Conservation (phyloP, 345 rosid genomes). For the Kernera saxatilis region DNA sequence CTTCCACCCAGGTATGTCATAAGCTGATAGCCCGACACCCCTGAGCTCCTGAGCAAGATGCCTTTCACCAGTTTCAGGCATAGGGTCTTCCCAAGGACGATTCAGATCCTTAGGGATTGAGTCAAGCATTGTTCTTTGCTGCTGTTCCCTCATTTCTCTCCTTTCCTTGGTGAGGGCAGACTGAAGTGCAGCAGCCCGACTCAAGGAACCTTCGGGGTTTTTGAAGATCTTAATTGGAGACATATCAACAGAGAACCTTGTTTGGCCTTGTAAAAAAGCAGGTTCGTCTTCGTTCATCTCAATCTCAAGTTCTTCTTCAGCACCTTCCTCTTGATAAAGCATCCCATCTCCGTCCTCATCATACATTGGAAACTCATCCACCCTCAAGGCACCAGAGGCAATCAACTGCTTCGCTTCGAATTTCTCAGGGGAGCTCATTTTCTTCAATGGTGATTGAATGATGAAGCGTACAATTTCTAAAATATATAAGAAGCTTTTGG, state of each 20-base stretch:
- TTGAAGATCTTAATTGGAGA: slow-evolving; percentile 90
- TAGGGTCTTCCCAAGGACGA: slow-evolving; percentile 97
- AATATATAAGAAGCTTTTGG: too few relatives aligned
- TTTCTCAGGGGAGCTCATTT: slow-evolving; percentile 84
- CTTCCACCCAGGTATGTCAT: slow-evolving; percentile 94
- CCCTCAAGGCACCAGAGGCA: slow-evolving; percentile 73
- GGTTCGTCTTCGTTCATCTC: slow-evolving; percentile 92
- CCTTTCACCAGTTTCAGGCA: slow-evolving; percentile 90
- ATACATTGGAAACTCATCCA: slow-evolving; percentile 62
- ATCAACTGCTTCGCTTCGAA: slow-evolving; percentile 91
- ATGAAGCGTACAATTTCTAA: too few relatives aligned
- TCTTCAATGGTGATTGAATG: slow-evolving; percentile 79
- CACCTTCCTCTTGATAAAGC: slow-evolving; percentile 75
- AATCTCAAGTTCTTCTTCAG: slow-evolving; percentile 90
- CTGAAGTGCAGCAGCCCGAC: slow-evolving; percentile 91
- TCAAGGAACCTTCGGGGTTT: slow-evolving; percentile 90
- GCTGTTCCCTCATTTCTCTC: slow-evolving; percentile 77
- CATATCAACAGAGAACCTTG: slow-evolving; percentile 65
- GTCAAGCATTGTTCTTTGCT: slow-evolving; percentile 88
- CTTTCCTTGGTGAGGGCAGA: slow-evolving; percentile 86
- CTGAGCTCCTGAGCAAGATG: slow-evolving; percentile 91
- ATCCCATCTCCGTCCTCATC: slow-evolving; percentile 85
- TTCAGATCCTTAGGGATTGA: slow-evolving; percentile 94
- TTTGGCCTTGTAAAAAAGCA: slow-evolving; percentile 75
- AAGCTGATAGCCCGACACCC: slow-evolving; percentile 86